Conservation (phyloP, 257 asterid genomes). For the Leonotis leonurus region DNA sequence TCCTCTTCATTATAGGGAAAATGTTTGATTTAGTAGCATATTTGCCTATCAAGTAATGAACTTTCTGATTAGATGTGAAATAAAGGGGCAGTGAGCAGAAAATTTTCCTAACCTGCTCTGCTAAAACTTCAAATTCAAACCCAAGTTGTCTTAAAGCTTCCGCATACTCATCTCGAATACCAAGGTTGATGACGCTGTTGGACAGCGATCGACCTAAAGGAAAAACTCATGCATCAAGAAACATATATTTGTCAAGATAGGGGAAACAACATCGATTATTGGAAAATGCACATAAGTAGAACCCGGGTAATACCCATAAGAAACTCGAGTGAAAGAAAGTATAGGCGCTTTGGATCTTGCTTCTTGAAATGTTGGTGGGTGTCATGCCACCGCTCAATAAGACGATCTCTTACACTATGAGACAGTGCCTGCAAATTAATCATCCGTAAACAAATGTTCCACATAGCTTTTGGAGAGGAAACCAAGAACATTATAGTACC, state of each 20-base stretch:
- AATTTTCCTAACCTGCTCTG: slow-evolving; percentile 38
- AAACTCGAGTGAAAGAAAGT: slow-evolving; percentile 48
- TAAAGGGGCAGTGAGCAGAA: background rate
- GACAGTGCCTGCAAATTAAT: slow-evolving; percentile 36
- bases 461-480: background rate
- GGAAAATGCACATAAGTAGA: too few relatives aligned
- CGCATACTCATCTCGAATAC: slow-evolving; percentile 42
- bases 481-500: slow-evolving; percentile 16
- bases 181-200: too few relatives aligned
- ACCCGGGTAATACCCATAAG: slow-evolving; percentile 63
- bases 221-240: slow-evolving; percentile 1
- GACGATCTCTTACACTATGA: slow-evolving; percentile 44
- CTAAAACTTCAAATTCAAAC: slow-evolving; percentile 46
- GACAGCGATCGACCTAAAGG: slow-evolving; percentile 42
- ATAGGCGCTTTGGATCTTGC: slow-evolving; percentile 45
- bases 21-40: too few relatives aligned
- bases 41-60: too few relatives aligned
- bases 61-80: too few relatives aligned
- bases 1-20: background rate
- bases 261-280: too few relatives aligned
- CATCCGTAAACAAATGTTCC: background rate
- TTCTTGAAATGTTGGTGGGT: slow-evolving; percentile 40
- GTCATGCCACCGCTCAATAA: slow-evolving; percentile 55
- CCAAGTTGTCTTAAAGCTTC: slow-evolving; percentile 48
- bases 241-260: background rate